phyloP scores from a whole-genome alignment of 208 protist genomes.

The Leishmania braziliensis region DNA sequence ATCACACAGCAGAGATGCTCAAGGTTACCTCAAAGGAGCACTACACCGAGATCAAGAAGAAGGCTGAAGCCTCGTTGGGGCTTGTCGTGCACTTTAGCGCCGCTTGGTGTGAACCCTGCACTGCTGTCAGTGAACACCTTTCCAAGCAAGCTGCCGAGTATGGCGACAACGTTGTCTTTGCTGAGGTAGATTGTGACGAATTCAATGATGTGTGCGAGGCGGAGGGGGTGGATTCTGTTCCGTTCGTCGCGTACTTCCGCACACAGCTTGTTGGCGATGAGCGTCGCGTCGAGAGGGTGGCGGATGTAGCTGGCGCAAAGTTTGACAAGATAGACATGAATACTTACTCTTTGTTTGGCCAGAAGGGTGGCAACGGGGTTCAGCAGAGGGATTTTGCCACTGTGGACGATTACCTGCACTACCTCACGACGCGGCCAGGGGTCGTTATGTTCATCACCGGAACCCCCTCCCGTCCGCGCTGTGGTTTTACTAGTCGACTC shows the following conservation, averaged over 20 bases:
- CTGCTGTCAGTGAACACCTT: constrained; percentile 63
- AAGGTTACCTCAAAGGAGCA: constrained; percentile 42
- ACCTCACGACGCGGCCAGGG: constrained; percentile 76
- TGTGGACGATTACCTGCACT: constrained; percentile 82
- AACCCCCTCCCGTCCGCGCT: constrained; percentile 84
- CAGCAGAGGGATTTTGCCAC: constrained; percentile 54
- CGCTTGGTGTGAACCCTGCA: constrained; percentile 90
- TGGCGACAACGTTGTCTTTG: constrained; percentile 66
- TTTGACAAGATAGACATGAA: constrained; percentile 79
- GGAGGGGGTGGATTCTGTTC: constrained; percentile 87
- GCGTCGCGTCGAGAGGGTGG: constrained; percentile 62
- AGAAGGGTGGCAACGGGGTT: constrained; percentile 51
- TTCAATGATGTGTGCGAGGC: constrained; percentile 67
- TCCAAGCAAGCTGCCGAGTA: constrained; percentile 40
- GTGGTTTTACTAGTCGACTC: constrained; percentile 88
- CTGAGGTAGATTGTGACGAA: constrained; percentile 77
- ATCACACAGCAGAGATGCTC: constrained; percentile 31
- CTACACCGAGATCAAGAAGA: constrained; percentile 58
- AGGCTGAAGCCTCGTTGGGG: constrained; percentile 43
- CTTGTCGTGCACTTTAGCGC: constrained; percentile 91
- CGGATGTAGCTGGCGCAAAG: constrained; percentile 81
- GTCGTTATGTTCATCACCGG: constrained; percentile 94
- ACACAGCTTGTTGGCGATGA: constrained; percentile 28
- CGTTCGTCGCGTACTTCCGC: constrained; percentile 89
- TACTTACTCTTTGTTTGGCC: constrained; percentile 74